Evolutionary conservation across 1,284 basidiomycete species (phyloP), one percentile per base, ranked within the genome.

Genomic region (Moniliella sp.): DNA sequence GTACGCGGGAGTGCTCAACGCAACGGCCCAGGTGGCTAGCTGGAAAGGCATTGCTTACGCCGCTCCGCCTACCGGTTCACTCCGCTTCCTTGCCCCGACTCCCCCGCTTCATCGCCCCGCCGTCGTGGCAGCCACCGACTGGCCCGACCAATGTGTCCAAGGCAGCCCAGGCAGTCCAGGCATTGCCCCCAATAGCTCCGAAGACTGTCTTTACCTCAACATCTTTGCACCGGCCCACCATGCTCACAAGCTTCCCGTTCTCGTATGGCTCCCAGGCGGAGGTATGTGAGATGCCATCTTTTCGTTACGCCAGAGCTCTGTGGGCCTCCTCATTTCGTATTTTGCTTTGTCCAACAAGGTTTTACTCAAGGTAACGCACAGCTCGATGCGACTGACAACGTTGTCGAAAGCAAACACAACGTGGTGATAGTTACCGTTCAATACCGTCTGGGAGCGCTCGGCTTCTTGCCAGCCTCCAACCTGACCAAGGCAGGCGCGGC

Each of bases 141-240:
- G 39, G n/a, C 36, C 40, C 4, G 40, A 46, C 0, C 32, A 34
- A 1, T 35, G 37, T 2, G 50, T 48, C 32, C 29, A 25, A 23
- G 39, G 42, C 18, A 17, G 15, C 14, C 18, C 5, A 3, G 21
- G 28, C 29, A 14, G 29, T 9, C 25, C 25, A 31, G 40, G 25
- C 29, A 31, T 21, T 18, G 17, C 29, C 3, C 29, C 29, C 4
- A 21, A 21, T 14, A 5, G 14, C n/a, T 18, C 42, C 19, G 50
- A 54, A 34, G 48, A 54, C 26, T 54, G 50, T 23, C 36, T 54
- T 14, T 49, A 45, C 23, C 15, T 43, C 15, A 46, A 39, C 29
- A 11, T 49, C 8, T 46, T 31, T 19, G 35, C 36, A 2, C 46
- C 45, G 7, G 2, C 33, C 2, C 18, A 27, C 1, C 26, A 35